Base-by-base conservation (phyloP, 331 rosid genomes). In the Acacia concinna region DNA sequence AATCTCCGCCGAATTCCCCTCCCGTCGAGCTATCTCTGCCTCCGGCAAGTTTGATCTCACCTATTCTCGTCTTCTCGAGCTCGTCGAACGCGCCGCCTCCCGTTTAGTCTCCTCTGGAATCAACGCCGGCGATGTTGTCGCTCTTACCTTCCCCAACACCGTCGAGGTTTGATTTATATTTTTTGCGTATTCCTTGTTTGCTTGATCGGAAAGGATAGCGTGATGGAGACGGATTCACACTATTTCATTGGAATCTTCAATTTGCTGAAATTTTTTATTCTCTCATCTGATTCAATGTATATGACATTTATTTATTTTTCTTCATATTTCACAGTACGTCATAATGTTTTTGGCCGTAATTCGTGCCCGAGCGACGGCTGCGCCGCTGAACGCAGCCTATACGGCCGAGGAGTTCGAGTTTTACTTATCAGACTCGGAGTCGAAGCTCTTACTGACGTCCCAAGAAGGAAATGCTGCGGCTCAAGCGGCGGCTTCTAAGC, bases 391-490 rank as follows among this genome's bases (percentile, higher is more conserved):
- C 74, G 15, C 86, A 0, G 91, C 93, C 6, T 91, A 89, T 74
- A 91, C 96, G 6, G 30, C 81, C 1, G 93, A 91, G 9, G 96
- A 91, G 74, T 91, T 91, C 51, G 91, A 91, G 78, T 91, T 91
- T 73, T 91, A 87, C 75, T 14, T 91, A 21, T 69, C 85, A 0
- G 96, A 91, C 44, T 89, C 91, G 0, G 90, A 84, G 12, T 86
- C 96, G 6, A 91, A 91, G 86, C 86, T 91, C 23, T 69, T 91
- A 2, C 2, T 91, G n/a, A 91, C 96, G 12, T 81, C 91, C 0
- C 27, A 25, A 37, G 93, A 91, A 85, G 96, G 96, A 34, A 87
- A 79, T 78, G 9, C 35, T 6, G 6, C 82, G 8, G 96, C 96
- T 30, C 82, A 91, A 77, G 64, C 81, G 28, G 91, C 93, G 10